Evolutionary conservation across 1,284 basidiomycete genomes (phyloP).

Genomic region (Cutaneotrichosporon sp.): DNA sequence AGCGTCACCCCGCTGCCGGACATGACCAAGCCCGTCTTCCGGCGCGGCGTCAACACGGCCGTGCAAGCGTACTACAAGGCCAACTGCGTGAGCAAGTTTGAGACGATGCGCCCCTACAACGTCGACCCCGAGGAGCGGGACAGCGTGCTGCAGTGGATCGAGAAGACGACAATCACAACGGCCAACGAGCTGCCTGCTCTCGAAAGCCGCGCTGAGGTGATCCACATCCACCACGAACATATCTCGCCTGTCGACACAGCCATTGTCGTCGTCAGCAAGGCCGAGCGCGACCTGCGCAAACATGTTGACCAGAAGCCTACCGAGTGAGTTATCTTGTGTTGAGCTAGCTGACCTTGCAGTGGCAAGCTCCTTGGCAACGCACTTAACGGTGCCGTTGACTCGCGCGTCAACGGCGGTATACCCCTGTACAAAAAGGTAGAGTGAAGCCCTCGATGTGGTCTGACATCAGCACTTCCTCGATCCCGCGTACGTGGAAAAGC

Average conservation of each 20-base stretch:
- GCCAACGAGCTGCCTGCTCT: slow-evolving; percentile 87
- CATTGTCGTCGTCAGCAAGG: slow-evolving; percentile 64
- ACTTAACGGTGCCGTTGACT: slow-evolving; percentile 80
- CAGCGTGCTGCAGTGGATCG: slow-evolving; percentile 65
- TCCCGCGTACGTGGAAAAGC: slow-evolving; percentile 60
- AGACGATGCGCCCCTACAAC: slow-evolving; percentile 64
- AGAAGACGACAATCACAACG: slow-evolving; percentile 79
- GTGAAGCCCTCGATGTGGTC: background rate
- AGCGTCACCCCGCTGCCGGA: slow-evolving; percentile 82
- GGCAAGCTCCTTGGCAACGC: slow-evolving; percentile 83
- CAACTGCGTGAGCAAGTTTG: slow-evolving; percentile 76
- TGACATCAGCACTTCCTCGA: slow-evolving; percentile 57
- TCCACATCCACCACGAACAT: slow-evolving; percentile 67
- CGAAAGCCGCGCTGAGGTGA: slow-evolving; percentile 79
- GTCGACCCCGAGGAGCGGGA: slow-evolving; percentile 56
- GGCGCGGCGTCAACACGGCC: slow-evolving; percentile 72
- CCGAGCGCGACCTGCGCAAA: slow-evolving; percentile 24
- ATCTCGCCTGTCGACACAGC: slow-evolving; percentile 84
- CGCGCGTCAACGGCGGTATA: slow-evolving; percentile 70
- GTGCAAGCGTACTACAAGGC: slow-evolving; percentile 62
- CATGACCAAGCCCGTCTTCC: slow-evolving; percentile 69
- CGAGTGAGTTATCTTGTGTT: slow-evolving; percentile 26
- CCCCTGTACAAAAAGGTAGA: slow-evolving; percentile 55
- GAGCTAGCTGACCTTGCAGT: slow-evolving; percentile 40
- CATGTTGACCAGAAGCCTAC: slow-evolving; percentile 20